Evolutionary conservation across 257 asterid genomes (phyloP), one percentile per base, ranked within the genome.

Genomic region (Euphrasia confusa): DNA sequence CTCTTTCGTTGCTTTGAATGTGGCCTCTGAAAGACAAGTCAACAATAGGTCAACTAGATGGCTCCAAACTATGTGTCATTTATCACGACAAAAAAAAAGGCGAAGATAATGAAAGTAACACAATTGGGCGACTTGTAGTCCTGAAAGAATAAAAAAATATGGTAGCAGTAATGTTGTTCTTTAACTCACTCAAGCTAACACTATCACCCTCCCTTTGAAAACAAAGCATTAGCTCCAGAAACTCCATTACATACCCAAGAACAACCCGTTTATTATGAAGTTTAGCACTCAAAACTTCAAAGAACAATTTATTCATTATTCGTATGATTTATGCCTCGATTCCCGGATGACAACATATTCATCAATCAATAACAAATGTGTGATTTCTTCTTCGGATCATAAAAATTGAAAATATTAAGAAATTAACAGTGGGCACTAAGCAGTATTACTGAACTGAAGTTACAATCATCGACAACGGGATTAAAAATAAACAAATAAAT

Each of bases 1-100:
- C 70, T 89, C 93, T 78, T 66, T 86, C 64, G 79, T 58, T 62
- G 88, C 77, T 70, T 74, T 86, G 72, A 81, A 53, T 42, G 90
- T 81, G 61, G 86, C 85, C 83, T 79, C 99, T 92, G 70, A 56
- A 65, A 58, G 72, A 77, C 33, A n/a, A 75, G 67, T 27, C 58
- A 59, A 77, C 49, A 48, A 24, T 53, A 68, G 67, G 32, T 65
- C 60, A 74, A 64, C 35, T 26, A 42, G 30, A 27, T 39, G 49
- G 14, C 49, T 49, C 58, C 42, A 42, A 63, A 63, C 12, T 54
- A 21, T 47, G 30, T 14, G 58, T 14, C 56, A 70, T 35, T 37
- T 12, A 45, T 50, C 66, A 63, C 69, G 70, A 42, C 72, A 66
- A 62, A 26, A 42, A 21, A 42, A 2, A 61, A 4, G n/a, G 28